Evolutionary conservation across 805 yeast genomes (phyloP).

Genomic region (Candida ficus): DNA sequence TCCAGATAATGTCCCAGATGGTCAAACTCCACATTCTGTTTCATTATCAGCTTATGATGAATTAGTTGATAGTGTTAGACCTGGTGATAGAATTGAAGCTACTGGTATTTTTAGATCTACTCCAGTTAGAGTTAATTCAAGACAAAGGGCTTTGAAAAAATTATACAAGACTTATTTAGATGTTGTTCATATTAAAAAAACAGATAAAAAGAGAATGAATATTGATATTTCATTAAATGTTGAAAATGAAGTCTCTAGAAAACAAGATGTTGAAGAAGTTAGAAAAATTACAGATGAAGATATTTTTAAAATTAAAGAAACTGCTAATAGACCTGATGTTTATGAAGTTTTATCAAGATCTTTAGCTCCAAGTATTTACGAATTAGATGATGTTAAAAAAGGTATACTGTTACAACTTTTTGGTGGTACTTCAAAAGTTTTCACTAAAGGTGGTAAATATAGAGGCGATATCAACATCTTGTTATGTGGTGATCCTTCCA

Average conservation of each 20-base stretch:
- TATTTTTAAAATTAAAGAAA: slow-evolving; percentile 52
- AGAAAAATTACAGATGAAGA: slow-evolving; percentile 69
- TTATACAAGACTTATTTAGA: slow-evolving; percentile 91
- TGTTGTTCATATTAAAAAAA: slow-evolving; percentile 86
- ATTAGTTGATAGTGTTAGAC: slow-evolving; percentile 87
- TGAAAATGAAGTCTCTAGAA: slow-evolving; percentile 43
- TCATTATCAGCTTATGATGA: slow-evolving; percentile 94
- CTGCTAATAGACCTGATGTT: slow-evolving; percentile 66
- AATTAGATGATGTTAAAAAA: slow-evolving; percentile 94
- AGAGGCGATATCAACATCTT: slow-evolving; percentile 93
- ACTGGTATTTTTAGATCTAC: slow-evolving; percentile 92
- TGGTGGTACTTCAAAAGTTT: slow-evolving; percentile 91
- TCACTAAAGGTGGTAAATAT: slow-evolving; percentile 86
- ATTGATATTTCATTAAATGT: slow-evolving; percentile 65
- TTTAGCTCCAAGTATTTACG: slow-evolving; percentile 94
- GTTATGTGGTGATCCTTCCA: slow-evolving; percentile 97
- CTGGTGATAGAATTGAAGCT: slow-evolving; percentile 94
- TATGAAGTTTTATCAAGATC: slow-evolving; percentile 86
- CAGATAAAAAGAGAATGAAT: slow-evolving; percentile 76
- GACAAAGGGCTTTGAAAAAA: slow-evolving; percentile 76
- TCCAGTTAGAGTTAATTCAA: slow-evolving; percentile 83
- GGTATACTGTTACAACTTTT: slow-evolving; percentile 89
- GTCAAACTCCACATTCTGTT: slow-evolving; percentile 96
- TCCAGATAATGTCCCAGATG: slow-evolving; percentile 94
- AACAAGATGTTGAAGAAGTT: slow-evolving; percentile 70